Base-by-base conservation (phyloP, 345 rosid species). In the Populus tremula region DNA sequence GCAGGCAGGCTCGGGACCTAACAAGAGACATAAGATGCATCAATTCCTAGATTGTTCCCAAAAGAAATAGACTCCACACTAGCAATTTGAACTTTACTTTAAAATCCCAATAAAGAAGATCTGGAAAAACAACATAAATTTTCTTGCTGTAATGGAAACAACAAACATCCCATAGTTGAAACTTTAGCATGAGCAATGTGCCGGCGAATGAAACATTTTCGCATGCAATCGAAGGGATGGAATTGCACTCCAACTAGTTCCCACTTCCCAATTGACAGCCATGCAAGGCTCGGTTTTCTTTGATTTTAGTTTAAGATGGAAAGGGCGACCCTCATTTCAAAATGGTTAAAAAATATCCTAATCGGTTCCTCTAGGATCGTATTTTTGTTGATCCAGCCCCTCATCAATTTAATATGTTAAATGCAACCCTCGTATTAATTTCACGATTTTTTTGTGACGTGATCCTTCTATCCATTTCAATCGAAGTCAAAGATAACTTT, bases 1-100 rank as follows among this genome's bases (percentile, higher is more conserved):
- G 20, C 23, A 71, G 61, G 54, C 63, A 27, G 18, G 74, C 35
- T 71, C 35, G 29, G 18, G 71, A 75, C 54, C 74, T 71, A 5
- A 33, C 64, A 50, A 29, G 63, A 71, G 63, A 71, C 74, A 71
- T 50, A 0, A 50, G 33, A 39, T 36, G 76, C 76, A 59, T 73
- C 76, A 39, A 13, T 73, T 39, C 54, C 53, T 16, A 73, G 76
- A 41, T 35, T 73, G 76, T 59, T 49, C 33, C 76, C 76, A 73
- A 61, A 72, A 29, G 36, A 59, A 63, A 36, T 8, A 33, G 36
- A 59, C 18, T n/a, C 13, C 4, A 6, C 8, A 17, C 20, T 10
- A 43, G 56, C 25, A 41, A 69, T 10, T 1, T 36, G 9, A 47
- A 47, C 50, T 14, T 14, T 17, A 53, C 23, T n/a, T 73, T 36